Evolutionary conservation across 2,329 filamentous ascomycete species (phyloP), one percentile per base, ranked within the genome.

Genomic region (Ramichloridium luteum): DNA sequence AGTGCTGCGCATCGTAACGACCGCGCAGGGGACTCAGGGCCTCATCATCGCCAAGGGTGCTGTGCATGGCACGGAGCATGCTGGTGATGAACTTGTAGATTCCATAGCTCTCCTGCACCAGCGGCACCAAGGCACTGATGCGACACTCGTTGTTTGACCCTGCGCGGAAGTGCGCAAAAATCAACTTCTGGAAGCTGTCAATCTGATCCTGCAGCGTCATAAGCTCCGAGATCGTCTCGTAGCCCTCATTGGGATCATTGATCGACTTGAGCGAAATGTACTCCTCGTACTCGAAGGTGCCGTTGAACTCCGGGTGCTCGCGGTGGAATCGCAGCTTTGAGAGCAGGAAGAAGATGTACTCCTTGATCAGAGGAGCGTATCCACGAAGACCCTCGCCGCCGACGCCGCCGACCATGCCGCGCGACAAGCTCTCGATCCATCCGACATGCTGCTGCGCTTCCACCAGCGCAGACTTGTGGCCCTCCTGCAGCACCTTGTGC

Each of bases 31-130:
- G 90, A 43, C 86, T 79, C 28, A 98, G 68, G 5, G 85, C 88
- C 38, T 94, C 90, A 41, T 92, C 81, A 49, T 98, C 90, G 34
- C 90, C 88, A 9, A 90, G 90, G 28, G 84, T 48, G 0, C 49
- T 88, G 56, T 98, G 88, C 86, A 98, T 94, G 11, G 90, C 90
- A 34, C 90, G 75, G 40, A 98, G 62, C 90, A 98, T 98, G 78
- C 90, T 98, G 0, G 90, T 98, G 44, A 94, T 86, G 57, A 98
- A 98, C 60, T 96, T 96, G 68, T 98, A 98, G 47, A 98, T 96
- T 28, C 90, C 90, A 59, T 96, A 98, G 56, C 85, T 96, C 64
- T 98, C 90, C 55, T 93, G 84, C 3, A 98, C 90, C 26, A 98
- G 65, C 2, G 86, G 84, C 13, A 96, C 86, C 32, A 98, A 63